These are phyloP conservation scores for Sporisorium graminicola DNA, from an alignment of 1,284 basidiomycete species.

Conservation along the genomic window DNA sequence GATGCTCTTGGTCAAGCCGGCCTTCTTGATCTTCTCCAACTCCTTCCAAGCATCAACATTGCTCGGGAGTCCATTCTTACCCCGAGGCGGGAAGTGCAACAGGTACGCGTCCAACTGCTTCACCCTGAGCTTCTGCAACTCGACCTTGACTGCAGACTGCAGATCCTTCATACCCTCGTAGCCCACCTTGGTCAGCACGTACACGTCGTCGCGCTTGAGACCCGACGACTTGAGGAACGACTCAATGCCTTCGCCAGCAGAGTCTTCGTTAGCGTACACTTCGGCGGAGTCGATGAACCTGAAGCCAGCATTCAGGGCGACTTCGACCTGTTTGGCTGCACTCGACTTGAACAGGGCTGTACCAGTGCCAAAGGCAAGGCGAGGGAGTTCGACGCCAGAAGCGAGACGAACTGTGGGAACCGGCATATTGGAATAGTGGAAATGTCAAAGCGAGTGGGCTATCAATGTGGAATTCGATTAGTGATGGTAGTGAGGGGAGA, in stretches of 20 bases:
- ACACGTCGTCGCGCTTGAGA: conserved; percentile 38
- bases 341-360: conserved; percentile 45
- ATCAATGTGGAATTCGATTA: neutral
- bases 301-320: conserved; percentile 50
- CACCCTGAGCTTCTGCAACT: conserved; percentile 39
- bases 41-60: conserved; percentile 59
- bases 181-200: conserved; percentile 48
- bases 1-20: conserved; percentile 51
- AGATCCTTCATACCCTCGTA: conserved; percentile 38
- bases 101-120: conserved; percentile 51
- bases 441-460: too few relatives aligned
- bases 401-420: conserved; percentile 36
- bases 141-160: conserved; percentile 36
- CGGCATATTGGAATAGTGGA: conserved; percentile 19
- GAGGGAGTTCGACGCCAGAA: conserved; percentile 47
- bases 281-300: conserved; percentile 51
- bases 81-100: conserved; percentile 56
- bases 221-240: conserved; percentile 29
- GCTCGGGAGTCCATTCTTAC: conserved; percentile 46
- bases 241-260: conserved; percentile 39
- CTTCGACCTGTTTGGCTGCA: conserved; percentile 32
- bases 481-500: neutral
- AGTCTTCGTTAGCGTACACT: conserved; percentile 51
- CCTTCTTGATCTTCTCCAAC: conserved; percentile 53
- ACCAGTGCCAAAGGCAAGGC: conserved; percentile 53